These are phyloP conservation scores for Lasiodiplodia citricola DNA, from an alignment of 2,329 filamentous ascomycete genomes.

Conservation along the genomic window DNA sequence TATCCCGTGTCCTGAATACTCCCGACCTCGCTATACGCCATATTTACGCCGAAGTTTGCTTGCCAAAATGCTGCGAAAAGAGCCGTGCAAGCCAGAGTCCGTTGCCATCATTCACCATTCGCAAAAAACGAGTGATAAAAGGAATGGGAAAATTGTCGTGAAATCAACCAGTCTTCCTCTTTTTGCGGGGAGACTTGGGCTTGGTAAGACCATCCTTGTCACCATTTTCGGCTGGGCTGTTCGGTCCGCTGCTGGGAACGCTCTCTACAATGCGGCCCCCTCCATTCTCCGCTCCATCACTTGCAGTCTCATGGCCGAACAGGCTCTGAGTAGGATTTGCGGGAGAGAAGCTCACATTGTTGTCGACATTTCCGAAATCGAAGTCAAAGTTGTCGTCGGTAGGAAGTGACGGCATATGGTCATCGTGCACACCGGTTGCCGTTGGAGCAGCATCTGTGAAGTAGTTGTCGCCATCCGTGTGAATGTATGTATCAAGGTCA, in stretches of 20 bases:
- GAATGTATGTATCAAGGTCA: constrained; percentile 58
- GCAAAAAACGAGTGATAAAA: neutral
- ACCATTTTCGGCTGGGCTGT: constrained; percentile 33
- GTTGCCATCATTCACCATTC: neutral
- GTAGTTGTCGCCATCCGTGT: constrained; percentile 53
- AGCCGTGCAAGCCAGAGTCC: neutral
- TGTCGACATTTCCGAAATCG: constrained; percentile 28
- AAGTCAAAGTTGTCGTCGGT: constrained; percentile 29
- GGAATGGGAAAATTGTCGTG: neutral
- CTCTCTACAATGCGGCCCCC: constrained; percentile 40
- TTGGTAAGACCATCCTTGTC: neutral
- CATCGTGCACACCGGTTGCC: constrained; percentile 3
- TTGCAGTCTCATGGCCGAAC: constrained; percentile 12
- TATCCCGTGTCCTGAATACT: neutral
- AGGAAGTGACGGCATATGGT: constrained; percentile 36
- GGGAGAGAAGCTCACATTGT: constrained; percentile 29
- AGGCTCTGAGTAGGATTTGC: constrained; percentile 1
- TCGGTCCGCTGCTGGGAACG: constrained; percentile 38
- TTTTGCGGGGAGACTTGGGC: constrained; percentile 23
- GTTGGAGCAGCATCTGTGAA: constrained; percentile 46
- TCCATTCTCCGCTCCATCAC: constrained; percentile 21
- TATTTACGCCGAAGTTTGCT: constrained; percentile 7
- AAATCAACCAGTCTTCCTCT: constrained; percentile 22
- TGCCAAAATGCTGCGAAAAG: neutral
- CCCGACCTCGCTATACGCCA: neutral